Conservation (phyloP, 805 yeast genomes). For the Soucietia sequanensis region DNA sequence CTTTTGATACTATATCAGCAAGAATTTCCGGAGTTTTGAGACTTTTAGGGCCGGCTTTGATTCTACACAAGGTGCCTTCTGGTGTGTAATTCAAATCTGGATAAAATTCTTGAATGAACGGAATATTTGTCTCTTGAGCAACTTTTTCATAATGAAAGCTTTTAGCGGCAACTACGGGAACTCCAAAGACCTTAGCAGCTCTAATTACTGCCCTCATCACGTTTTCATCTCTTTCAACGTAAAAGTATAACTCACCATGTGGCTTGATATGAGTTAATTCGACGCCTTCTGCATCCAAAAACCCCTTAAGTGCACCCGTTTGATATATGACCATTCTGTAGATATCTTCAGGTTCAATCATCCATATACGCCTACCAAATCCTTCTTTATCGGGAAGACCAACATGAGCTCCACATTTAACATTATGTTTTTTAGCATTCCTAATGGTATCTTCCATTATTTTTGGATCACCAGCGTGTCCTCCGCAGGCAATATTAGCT, state of each 20-base stretch:
- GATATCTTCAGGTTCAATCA: constrained; percentile 34
- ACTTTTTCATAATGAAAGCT: constrained; percentile 24
- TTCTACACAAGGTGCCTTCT: constrained; percentile 24
- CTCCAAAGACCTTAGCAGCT: constrained; percentile 32
- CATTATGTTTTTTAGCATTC: constrained; percentile 31
- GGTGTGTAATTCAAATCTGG: constrained; percentile 31
- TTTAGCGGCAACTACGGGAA: constrained; percentile 39
- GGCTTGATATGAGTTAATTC: constrained; percentile 33
- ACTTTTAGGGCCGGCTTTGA: constrained; percentile 24
- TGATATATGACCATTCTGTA: constrained; percentile 35
- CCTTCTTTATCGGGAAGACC: constrained; percentile 39
- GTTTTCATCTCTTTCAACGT: constrained; percentile 32
- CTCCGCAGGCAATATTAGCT: constrained; percentile 43
- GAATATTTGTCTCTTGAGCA: constrained; percentile 29
- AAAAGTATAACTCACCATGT: constrained; percentile 39
- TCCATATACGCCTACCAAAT: constrained; percentile 38
- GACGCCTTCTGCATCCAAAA: constrained; percentile 33
- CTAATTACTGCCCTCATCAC: constrained; percentile 34
- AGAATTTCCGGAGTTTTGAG: constrained; percentile 30
- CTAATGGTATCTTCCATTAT: constrained; percentile 33
- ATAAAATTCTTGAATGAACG: constrained; percentile 35
- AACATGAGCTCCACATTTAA: constrained; percentile 39
- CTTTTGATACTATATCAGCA: constrained; percentile 20
- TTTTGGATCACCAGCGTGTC: constrained; percentile 39
- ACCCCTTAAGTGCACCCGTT: constrained; percentile 38